These are phyloP conservation scores for Creolimax fragrantissima DNA, from an alignment of 78 protist genomes.

Conservation along the genomic window DNA sequence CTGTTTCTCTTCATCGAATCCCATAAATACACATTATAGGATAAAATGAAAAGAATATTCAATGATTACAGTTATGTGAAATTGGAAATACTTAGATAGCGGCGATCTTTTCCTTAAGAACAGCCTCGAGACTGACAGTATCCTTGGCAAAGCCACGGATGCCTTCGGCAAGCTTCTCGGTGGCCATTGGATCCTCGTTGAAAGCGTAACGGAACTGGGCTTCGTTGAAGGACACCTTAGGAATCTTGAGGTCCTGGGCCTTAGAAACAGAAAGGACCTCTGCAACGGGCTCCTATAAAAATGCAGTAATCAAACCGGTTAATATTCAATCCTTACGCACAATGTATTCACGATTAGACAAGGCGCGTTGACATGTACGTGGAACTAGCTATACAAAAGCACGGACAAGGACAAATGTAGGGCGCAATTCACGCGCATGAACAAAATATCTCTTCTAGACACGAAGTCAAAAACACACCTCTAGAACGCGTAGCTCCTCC, in stretches of 20 bases:
- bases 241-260: constrained; percentile 23
- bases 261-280: constrained; percentile 24
- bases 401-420: too few relatives aligned
- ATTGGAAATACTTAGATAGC: not conserved
- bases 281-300: not conserved
- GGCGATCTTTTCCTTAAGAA: not conserved
- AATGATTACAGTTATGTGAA: too few relatives aligned
- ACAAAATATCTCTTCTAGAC: not conserved
- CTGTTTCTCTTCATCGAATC: too few relatives aligned
- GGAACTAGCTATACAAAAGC: too few relatives aligned
- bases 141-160: constrained; percentile 75
- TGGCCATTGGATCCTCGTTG: constrained; percentile 85
- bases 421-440: not conserved
- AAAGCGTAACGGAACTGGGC: constrained; percentile 53
- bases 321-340: too few relatives aligned
- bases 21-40: not conserved
- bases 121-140: constrained; percentile 47
- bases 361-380: too few relatives aligned
- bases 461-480: not conserved
- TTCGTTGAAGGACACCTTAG: constrained; percentile 45
- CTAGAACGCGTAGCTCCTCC: constrained; percentile 22
- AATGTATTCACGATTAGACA: not conserved
- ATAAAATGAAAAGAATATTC: not conserved
- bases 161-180: constrained; percentile 89
- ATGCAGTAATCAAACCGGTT: too few relatives aligned